A percentile compares a stretch with the other conserved stretches of the same genome.
Conservation (phyloP, 192 early-diverging fungal genomes). For the Glomus cerebriforme region DNA sequence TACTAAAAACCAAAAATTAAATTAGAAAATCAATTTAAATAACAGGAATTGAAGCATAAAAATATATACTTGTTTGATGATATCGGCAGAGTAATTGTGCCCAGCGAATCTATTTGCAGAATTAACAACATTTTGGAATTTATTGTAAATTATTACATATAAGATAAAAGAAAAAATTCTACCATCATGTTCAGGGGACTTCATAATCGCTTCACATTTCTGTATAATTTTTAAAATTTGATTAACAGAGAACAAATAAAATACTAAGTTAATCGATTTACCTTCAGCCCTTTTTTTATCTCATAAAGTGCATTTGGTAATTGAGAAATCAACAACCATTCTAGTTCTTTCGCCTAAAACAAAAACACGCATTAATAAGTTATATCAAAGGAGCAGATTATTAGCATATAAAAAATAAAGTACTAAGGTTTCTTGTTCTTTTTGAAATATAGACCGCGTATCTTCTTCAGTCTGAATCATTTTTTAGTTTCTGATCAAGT, state of each 20-base stretch:
- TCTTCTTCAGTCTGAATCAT: background rate
- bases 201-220: conserved; percentile 29
- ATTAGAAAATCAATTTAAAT: background rate
- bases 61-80: conserved; percentile 14
- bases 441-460: background rate
- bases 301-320: conserved; percentile 14
- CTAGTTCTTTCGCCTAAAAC: conserved; percentile 5
- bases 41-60: background rate
- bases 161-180: background rate
- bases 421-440: background rate
- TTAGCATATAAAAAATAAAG: background rate
- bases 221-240: background rate
- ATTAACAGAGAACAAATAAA: background rate
- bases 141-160: background rate
- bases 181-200: conserved; percentile 17
- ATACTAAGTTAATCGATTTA: background rate
- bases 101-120: background rate
- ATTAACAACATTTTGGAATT: background rate
- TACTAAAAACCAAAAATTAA: background rate
- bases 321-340: conserved; percentile 28
- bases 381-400: background rate
- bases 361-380: background rate
- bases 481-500: no score
- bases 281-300: conserved; percentile 22
- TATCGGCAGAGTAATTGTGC: conserved; percentile 10